Conservation (phyloP, 2,329 filamentous ascomycete species). For the Trichoderma atroviride region DNA sequence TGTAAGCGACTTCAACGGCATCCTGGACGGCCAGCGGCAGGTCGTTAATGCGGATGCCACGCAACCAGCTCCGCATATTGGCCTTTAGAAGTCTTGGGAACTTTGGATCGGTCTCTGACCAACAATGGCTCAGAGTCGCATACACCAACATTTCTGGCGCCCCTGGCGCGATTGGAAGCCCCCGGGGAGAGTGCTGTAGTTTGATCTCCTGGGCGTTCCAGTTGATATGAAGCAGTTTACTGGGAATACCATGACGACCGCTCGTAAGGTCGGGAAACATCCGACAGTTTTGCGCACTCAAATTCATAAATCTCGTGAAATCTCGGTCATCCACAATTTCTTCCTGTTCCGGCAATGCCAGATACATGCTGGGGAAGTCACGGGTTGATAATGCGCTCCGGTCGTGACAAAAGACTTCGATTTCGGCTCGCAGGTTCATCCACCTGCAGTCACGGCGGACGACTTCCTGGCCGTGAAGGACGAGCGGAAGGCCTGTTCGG, state of each 20-base stretch:
- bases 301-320: background rate
- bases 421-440: background rate
- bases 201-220: background rate
- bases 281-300: background rate
- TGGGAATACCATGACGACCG: background rate
- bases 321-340: background rate
- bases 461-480: background rate
- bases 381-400: background rate
- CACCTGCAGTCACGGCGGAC: background rate
- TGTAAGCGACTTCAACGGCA: background rate
- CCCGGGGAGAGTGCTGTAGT: background rate
- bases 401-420: background rate
- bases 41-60: background rate
- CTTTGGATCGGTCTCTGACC: background rate
- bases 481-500: background rate
- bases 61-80: background rate
- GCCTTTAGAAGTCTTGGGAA: constrained; percentile 1
- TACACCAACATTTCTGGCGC: background rate
- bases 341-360: background rate
- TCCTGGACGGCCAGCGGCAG: constrained; percentile 11
- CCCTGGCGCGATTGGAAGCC: background rate
- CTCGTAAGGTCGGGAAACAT: too few species aligned
- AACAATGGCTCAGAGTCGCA: constrained; percentile 19
- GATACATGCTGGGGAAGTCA: background rate
- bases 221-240: background rate